Conservation (phyloP, 768 basidiomycete genomes). For the Russula abietina region DNA sequence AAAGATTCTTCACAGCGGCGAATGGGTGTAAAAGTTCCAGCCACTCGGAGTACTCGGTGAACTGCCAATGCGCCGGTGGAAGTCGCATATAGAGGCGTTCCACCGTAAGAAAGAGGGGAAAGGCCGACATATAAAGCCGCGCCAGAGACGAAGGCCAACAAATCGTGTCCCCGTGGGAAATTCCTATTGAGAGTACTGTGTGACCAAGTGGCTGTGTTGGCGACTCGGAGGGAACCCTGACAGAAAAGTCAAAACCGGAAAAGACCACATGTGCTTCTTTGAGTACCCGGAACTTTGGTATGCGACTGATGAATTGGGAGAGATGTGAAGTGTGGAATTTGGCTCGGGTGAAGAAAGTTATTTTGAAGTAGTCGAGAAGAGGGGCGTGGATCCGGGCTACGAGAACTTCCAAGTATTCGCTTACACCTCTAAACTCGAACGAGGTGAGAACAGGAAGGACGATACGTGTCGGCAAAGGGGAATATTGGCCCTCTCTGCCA, state of each 20-base stretch:
- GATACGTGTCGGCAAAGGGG: background rate
- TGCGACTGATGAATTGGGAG: background rate
- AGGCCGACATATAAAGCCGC: background rate
- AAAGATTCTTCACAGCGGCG: background rate
- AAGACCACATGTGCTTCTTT: background rate
- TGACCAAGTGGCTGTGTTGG: background rate
- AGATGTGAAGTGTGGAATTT: background rate
- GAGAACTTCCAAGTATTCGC: background rate
- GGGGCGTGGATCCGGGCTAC: background rate
- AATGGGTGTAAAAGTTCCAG: background rate
- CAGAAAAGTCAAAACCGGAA: background rate
- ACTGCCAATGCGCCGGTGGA: background rate
- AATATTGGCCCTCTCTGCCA: background rate
- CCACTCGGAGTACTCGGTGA: background rate
- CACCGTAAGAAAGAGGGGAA: background rate
- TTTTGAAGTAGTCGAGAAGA: background rate
- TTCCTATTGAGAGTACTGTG: background rate
- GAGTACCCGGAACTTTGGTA: background rate
- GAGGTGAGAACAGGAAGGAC: background rate
- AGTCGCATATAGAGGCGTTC: background rate
- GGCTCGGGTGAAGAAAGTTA: background rate
- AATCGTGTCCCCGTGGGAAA: background rate
- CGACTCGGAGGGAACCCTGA: background rate
- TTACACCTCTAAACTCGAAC: background rate
- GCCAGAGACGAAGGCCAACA: background rate